Evolutionary conservation across 345 rosid genomes (phyloP).

Genomic region (Salix brachista): DNA sequence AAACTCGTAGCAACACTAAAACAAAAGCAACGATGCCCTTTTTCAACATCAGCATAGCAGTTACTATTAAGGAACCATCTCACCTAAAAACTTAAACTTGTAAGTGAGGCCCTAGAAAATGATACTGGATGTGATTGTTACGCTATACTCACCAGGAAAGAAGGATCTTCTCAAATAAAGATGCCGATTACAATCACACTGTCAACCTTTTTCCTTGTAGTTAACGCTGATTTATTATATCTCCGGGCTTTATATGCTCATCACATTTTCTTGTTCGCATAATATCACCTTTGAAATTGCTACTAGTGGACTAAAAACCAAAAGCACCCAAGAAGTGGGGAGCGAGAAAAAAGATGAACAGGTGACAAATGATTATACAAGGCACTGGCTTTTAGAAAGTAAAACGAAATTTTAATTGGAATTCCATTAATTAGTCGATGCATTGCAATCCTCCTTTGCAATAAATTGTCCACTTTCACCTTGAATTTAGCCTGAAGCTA

Average conservation of each 20-base stretch:
- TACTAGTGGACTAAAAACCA: not conserved
- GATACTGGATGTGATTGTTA: not conserved
- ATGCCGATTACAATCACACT: not conserved
- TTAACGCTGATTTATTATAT: not conserved
- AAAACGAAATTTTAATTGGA: not conserved
- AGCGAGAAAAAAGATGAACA: not conserved
- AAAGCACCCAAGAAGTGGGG: constrained; percentile 3
- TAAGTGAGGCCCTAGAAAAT: too few species aligned
- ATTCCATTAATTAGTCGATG: not conserved
- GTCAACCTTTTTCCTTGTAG: too few species aligned
- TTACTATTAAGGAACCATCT: too few species aligned
- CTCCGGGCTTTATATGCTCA: not conserved
- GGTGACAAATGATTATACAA: not conserved
- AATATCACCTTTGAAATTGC: not conserved
- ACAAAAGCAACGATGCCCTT: too few species aligned
- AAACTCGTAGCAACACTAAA: too few species aligned
- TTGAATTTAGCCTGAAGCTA: not conserved
- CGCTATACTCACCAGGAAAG: not conserved
- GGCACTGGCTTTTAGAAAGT: not conserved
- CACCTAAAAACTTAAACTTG: too few species aligned
- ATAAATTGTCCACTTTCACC: not conserved
- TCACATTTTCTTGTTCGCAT: not conserved
- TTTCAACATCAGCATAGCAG: too few species aligned
- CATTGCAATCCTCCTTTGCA: not conserved
- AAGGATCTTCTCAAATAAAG: not conserved